A percentile compares a stretch with the other conserved stretches of the same genome.
Evolutionary conservation across 2,329 filamentous ascomycete species (phyloP).

Genomic region (Fonsecaea pedrosoi): DNA sequence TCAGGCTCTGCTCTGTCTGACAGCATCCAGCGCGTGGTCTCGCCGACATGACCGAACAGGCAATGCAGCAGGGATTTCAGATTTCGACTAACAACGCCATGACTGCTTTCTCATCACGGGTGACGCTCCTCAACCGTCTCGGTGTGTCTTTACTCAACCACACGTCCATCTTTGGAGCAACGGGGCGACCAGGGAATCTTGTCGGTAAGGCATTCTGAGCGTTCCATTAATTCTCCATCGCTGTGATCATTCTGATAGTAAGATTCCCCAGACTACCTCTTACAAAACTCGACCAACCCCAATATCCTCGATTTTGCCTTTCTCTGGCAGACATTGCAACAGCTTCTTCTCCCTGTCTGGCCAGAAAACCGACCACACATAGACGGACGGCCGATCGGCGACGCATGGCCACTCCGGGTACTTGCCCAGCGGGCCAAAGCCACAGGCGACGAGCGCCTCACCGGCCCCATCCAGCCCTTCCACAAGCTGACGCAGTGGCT

Average conservation of each 20-base stretch:
- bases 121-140: slow-evolving; percentile 8
- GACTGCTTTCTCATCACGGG: slow-evolving; percentile 9
- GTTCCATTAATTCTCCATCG: too few relatives aligned
- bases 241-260: neutral
- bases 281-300: neutral
- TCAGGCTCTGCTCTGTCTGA: neutral
- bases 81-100: slow-evolving; percentile 15
- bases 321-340: slow-evolving; percentile 19
- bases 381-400: slow-evolving; percentile 9
- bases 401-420: slow-evolving; percentile 22
- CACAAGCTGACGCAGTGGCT: slow-evolving; percentile 23
- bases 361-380: slow-evolving; percentile 18
- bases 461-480: slow-evolving; percentile 18
- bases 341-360: slow-evolving; percentile 18
- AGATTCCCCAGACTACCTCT: slow-evolving; percentile 11
- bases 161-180: slow-evolving; percentile 5
- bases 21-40: neutral
- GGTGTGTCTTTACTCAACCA: slow-evolving; percentile 2
- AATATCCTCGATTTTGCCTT: slow-evolving; percentile 8
- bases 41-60: slow-evolving; percentile 1
- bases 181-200: slow-evolving; percentile 20
- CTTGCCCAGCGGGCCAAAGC: neutral
- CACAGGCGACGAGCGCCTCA: neutral
- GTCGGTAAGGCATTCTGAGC: slow-evolving; percentile 12
- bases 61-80: slow-evolving; percentile 11